Percentiles rank a stretch among this genome's conserved stretches.
phyloP scores from a whole-genome alignment of 1,284 basidiomycete genomes.

The Ceraceosorus guamensis region DNA sequence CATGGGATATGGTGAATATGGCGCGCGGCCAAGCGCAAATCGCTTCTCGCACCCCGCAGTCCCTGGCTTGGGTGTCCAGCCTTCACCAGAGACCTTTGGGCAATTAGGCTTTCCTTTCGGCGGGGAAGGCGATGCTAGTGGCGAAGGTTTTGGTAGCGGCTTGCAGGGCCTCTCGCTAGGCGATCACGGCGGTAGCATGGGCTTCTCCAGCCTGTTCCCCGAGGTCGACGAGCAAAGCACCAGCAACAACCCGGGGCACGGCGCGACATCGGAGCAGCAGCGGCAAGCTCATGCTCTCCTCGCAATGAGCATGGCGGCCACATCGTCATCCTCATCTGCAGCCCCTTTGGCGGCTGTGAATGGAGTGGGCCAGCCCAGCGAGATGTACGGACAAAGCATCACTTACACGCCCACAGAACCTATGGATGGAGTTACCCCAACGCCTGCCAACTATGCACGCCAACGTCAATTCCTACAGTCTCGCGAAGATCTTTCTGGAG shows the following conservation, averaged over 20 bases:
- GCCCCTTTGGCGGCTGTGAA: neutral
- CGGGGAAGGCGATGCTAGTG: too few species aligned
- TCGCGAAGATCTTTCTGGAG: constrained; percentile 25
- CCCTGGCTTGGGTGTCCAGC: too few species aligned
- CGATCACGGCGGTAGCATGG: constrained; percentile 7
- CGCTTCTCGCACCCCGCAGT: too few species aligned
- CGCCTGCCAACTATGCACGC: constrained; percentile 14
- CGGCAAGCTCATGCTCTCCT: neutral
- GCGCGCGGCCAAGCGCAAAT: too few species aligned
- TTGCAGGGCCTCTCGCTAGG: constrained; percentile 20
- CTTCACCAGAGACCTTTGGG: too few species aligned
- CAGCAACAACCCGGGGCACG: too few species aligned
- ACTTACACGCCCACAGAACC: neutral
- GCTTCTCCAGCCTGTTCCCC: too few species aligned
- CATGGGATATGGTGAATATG: too few species aligned
- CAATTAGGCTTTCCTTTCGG: too few species aligned
- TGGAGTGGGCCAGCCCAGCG: neutral
- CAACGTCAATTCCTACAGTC: constrained; percentile 24
- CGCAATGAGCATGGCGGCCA: neutral
- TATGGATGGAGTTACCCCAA: neutral
- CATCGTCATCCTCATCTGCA: neutral
- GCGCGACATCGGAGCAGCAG: too few species aligned
- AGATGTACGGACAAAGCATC: neutral
- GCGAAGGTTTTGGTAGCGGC: too few species aligned
- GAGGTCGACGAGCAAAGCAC: too few species aligned